Evolutionary conservation across 1,284 basidiomycete species (phyloP).

Genomic region (Calocybe gambosa): DNA sequence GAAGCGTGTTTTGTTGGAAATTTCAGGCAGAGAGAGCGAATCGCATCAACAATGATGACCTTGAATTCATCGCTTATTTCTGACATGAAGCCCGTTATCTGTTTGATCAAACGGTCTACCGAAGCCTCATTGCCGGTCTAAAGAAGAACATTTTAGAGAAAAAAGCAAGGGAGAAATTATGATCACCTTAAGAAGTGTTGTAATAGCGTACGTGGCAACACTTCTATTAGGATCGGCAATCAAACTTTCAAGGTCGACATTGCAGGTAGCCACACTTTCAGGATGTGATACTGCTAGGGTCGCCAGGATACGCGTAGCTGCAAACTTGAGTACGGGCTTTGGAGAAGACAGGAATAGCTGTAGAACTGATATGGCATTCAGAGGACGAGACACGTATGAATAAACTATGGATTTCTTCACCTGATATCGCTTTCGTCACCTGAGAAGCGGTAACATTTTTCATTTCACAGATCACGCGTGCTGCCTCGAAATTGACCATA

Average conservation of each 20-base stretch:
- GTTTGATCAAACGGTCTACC: conserved; percentile 98
- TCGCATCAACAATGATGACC: conserved; percentile 98
- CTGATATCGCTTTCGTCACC: conserved; percentile 82
- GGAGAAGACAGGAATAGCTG: conserved; percentile 93
- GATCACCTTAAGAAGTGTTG: conserved; percentile 87
- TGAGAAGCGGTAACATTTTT: conserved; percentile 75
- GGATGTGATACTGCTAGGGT: conserved; percentile 83
- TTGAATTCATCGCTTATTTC: conserved; percentile 99
- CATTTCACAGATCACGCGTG: conserved; percentile 96
- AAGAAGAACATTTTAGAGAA: conserved; percentile 19
- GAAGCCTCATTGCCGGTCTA: conserved; percentile 98
- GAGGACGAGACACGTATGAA: neutral
- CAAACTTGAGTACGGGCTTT: conserved; percentile 93
- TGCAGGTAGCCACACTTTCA: conserved; percentile 85
- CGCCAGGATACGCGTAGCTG: conserved; percentile 93
- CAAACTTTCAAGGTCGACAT: conserved; percentile 95
- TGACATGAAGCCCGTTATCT: conserved; percentile 98
- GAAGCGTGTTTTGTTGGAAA: conserved; percentile 96
- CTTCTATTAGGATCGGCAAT: conserved; percentile 96
- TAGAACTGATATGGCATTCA: conserved; percentile 49
- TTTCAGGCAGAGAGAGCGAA: conserved; percentile 97
- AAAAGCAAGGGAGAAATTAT: conserved; percentile 8
- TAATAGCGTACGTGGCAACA: conserved; percentile 98
- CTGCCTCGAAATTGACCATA: conserved; percentile 99
- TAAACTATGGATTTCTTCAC: conserved; percentile 39